phyloP scores from a whole-genome alignment of 108 stramenopile species.

The Cyclotella sp. region DNA sequence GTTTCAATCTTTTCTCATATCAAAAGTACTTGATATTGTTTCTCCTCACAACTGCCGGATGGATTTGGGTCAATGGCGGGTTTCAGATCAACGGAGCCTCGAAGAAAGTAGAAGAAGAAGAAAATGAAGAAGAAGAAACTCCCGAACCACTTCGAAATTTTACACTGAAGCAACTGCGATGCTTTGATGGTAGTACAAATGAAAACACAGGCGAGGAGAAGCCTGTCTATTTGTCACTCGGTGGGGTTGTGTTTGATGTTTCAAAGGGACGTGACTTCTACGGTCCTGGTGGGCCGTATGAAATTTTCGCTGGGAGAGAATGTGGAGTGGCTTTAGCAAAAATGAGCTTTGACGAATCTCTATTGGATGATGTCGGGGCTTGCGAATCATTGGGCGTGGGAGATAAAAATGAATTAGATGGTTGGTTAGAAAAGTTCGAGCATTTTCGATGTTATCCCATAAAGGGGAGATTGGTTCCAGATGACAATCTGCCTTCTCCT shows the following conservation, averaged over 20 bases:
- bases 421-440: conserved; percentile 93
- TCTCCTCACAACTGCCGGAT: conserved; percentile 41
- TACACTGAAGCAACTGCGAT: conserved; percentile 70
- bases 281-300: conserved; percentile 93
- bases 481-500: conserved; percentile 57
- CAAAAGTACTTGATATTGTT: conserved; percentile 43
- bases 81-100: conserved; percentile 41
- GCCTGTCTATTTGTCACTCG: conserved; percentile 90
- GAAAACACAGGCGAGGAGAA: conserved; percentile 74
- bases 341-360: conserved; percentile 89
- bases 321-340: conserved; percentile 94
- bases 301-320: conserved; percentile 95
- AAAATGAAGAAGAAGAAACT: conserved; percentile 59
- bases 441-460: conserved; percentile 92
- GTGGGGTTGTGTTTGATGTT: conserved; percentile 94
- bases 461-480: conserved; percentile 84
- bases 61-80: conserved; percentile 47
- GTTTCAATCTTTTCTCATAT: neutral
- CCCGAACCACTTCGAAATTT: conserved; percentile 86
- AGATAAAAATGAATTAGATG: conserved; percentile 84
- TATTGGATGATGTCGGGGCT: conserved; percentile 81
- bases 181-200: conserved; percentile 83
- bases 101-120: conserved; percentile 40
- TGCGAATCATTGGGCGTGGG: conserved; percentile 77
- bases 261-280: conserved; percentile 91